A percentile compares a stretch with the other conserved stretches of the same genome.
Conservation (phyloP, 208 protist species). For the Borovskyia barvae region DNA sequence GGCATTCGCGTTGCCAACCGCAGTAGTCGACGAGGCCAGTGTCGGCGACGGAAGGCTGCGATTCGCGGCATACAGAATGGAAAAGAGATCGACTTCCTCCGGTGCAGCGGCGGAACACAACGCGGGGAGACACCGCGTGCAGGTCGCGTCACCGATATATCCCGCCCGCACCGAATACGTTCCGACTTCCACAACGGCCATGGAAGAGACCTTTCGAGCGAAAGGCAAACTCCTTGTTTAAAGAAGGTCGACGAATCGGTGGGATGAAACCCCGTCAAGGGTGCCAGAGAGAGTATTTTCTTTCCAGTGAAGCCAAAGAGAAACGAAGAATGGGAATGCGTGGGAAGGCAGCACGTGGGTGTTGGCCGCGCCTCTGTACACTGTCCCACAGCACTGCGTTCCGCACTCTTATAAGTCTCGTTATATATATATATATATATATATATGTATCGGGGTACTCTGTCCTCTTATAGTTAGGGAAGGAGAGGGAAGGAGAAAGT, state of each 20-base stretch:
- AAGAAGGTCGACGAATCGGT: constrained; percentile 6
- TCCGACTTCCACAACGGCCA: constrained; percentile 85
- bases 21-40: neutral
- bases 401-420: no score
- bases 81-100: constrained; percentile 47
- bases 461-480: no score
- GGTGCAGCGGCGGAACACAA: constrained; percentile 20
- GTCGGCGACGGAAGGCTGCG: neutral
- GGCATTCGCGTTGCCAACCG: neutral
- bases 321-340: no score
- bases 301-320: no score
- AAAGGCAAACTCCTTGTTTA: neutral
- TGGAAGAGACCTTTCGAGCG: constrained; percentile 8
- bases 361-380: no score
- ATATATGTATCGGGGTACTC: no score
- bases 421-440: no score
- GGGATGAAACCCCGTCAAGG: no score
- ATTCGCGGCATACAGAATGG: constrained; percentile 33
- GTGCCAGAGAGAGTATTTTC: no score
- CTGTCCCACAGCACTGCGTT: no score
- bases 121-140: constrained; percentile 45
- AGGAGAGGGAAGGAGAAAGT: no score
- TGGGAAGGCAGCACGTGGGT: no score
- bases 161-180: constrained; percentile 62
- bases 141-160: constrained; percentile 69